Conservation (phyloP, 371 early-diverging fungal genomes). For the Coemansia sp. region DNA sequence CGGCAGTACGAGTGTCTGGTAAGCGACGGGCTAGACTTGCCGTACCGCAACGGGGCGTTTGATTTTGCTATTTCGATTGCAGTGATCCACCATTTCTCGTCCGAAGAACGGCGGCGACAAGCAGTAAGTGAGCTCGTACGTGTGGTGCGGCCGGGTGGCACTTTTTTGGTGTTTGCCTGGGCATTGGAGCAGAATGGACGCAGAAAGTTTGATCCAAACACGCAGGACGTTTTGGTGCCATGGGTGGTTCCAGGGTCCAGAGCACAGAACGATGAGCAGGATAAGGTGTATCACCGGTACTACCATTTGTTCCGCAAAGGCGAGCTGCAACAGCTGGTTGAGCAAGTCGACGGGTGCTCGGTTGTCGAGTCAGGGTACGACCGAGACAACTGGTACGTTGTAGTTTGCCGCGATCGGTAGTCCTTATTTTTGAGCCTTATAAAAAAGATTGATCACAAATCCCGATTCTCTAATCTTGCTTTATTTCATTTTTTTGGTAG, state of each 20-base stretch:
- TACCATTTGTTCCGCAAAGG: conserved; percentile 91
- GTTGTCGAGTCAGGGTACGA: conserved; percentile 81
- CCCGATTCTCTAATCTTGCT: background rate
- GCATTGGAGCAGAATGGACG: conserved; percentile 80
- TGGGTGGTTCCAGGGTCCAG: conserved; percentile 65
- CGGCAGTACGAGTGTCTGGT: conserved; percentile 84
- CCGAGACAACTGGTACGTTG: conserved; percentile 89
- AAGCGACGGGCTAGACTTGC: conserved; percentile 76
- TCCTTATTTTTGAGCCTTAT: background rate
- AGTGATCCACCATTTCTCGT: conserved; percentile 92
- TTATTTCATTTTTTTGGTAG: background rate
- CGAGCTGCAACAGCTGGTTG: conserved; percentile 75
- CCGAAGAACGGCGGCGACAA: conserved; percentile 67
- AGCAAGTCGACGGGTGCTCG: conserved; percentile 41
- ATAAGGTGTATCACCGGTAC: conserved; percentile 68
- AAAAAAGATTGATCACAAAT: background rate
- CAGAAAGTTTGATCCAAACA: conserved; percentile 71
- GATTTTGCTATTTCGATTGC: conserved; percentile 95
- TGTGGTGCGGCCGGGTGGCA: conserved; percentile 70
- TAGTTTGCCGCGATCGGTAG: conserved; percentile 52
- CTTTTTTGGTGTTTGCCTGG: conserved; percentile 90
- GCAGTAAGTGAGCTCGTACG: conserved; percentile 81
- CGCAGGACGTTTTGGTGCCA: conserved; percentile 91
- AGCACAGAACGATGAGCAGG: background rate
- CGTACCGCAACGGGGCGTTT: conserved; percentile 70